These are phyloP conservation scores for Populus davidiana DNA, from an alignment of 345 rosid genomes.

Conservation along the genomic window DNA sequence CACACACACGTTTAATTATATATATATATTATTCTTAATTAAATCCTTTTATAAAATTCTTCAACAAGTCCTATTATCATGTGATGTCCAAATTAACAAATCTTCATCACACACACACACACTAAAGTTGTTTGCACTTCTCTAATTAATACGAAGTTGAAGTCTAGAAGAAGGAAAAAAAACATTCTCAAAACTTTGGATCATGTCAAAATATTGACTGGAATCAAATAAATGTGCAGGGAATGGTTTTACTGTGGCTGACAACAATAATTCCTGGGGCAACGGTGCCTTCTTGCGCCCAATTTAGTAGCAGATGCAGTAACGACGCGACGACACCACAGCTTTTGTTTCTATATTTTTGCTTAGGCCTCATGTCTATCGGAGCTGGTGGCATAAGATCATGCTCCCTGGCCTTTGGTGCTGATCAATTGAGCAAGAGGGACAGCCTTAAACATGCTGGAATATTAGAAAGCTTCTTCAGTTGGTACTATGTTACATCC, in stretches of 20 bases:
- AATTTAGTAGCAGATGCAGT: slow-evolving; percentile 29
- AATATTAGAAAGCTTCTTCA: slow-evolving; percentile 40
- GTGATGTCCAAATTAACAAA: too few relatives aligned
- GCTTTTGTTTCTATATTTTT: slow-evolving; percentile 40
- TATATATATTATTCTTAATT: too few relatives aligned
- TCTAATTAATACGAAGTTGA: too few relatives aligned
- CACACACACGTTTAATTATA: too few relatives aligned
- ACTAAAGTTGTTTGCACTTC: too few relatives aligned
- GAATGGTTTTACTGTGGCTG: slow-evolving; percentile 23
- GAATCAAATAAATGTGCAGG: background rate
- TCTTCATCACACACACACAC: too few relatives aligned
- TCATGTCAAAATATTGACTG: too few relatives aligned
- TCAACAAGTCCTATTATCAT: too few relatives aligned
- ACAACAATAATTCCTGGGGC: slow-evolving; percentile 61
- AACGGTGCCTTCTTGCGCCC: slow-evolving; percentile 51
- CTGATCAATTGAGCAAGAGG: slow-evolving; percentile 50
- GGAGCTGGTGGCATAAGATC: slow-evolving; percentile 71
- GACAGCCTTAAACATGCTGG: slow-evolving; percentile 42
- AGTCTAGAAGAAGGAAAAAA: too few relatives aligned
- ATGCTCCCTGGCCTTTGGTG: slow-evolving; percentile 19
- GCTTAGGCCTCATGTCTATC: slow-evolving; percentile 48
- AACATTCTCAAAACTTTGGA: too few relatives aligned
- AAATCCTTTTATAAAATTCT: too few relatives aligned
- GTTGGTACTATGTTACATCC: slow-evolving; percentile 40
- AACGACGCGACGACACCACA: slow-evolving; percentile 46